These are phyloP conservation scores for Blastobotrys proliferans DNA, from an alignment of 1,139 yeast species.

Conservation along the genomic window DNA sequence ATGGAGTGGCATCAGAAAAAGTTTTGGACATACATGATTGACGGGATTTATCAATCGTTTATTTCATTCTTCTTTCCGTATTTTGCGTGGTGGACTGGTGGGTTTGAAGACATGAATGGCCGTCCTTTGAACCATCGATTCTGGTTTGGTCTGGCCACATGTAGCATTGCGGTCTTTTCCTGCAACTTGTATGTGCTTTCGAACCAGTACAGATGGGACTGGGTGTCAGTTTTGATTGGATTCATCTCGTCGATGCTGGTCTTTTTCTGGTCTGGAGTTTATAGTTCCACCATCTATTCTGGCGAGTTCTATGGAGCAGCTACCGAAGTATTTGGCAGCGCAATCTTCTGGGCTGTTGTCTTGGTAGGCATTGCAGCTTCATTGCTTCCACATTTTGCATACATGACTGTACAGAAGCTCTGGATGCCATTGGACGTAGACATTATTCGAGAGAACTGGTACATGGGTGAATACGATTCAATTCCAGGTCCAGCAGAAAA, in stretches of 20 bases:
- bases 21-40: conserved; percentile 80
- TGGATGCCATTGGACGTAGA: conserved; percentile 77
- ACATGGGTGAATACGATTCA: conserved; percentile 23
- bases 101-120: conserved; percentile 61
- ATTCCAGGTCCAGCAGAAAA: conserved; percentile 9
- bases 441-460: conserved; percentile 66
- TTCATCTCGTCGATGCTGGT: conserved; percentile 62
- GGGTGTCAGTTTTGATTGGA: conserved; percentile 66
- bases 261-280: conserved; percentile 87
- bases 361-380: conserved; percentile 69
- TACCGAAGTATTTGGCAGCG: conserved; percentile 64
- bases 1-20: conserved; percentile 75
- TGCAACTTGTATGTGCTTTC: conserved; percentile 75
- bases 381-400: conserved; percentile 70
- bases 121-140: conserved; percentile 73
- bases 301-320: conserved; percentile 77
- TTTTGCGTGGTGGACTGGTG: conserved; percentile 53
- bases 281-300: conserved; percentile 61
- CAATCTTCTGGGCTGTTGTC: conserved; percentile 78
- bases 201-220: conserved; percentile 94
- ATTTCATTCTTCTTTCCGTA: conserved; percentile 87
- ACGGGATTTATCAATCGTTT: conserved; percentile 84
- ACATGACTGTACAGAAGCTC: conserved; percentile 58
- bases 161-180: conserved; percentile 71
- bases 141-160: conserved; percentile 77